Conservation (phyloP, 1,284 basidiomycete genomes). For the Rhodotorula sp. region DNA sequence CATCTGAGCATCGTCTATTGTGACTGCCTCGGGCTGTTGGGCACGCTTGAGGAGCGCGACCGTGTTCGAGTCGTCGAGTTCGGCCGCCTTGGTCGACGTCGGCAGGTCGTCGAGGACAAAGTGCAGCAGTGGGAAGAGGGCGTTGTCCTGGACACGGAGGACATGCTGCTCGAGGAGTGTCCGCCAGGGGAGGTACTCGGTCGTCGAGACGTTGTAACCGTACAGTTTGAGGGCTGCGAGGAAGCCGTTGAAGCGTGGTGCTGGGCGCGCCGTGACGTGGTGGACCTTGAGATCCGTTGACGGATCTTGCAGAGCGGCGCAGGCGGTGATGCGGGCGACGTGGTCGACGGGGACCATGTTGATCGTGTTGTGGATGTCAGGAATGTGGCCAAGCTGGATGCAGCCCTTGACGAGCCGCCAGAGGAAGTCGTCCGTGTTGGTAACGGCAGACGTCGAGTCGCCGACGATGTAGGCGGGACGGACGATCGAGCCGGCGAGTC, state of each 20-base stretch:
- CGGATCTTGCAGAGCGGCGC: constrained; percentile 58
- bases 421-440: constrained; percentile 98
- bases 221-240: constrained; percentile 72
- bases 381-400: constrained; percentile 88
- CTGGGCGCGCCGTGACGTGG: constrained; percentile 83
- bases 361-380: constrained; percentile 96
- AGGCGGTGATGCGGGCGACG: constrained; percentile 77
- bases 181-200: constrained; percentile 91
- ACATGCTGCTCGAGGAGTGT: constrained; percentile 91
- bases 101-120: constrained; percentile 97
- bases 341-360: constrained; percentile 99
- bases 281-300: constrained; percentile 62
- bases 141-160: constrained; percentile 89
- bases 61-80: constrained; percentile 85
- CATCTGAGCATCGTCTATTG: constrained; percentile 74
- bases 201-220: constrained; percentile 73
- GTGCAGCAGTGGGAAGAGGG: constrained; percentile 93
- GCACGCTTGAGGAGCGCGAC: constrained; percentile 60
- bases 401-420: constrained; percentile 98
- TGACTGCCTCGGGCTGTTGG: constrained; percentile 54
- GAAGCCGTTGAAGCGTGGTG: constrained; percentile 86
- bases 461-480: constrained; percentile 96
- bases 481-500: constrained; percentile 82
- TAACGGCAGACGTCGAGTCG: constrained; percentile 83
- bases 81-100: constrained; percentile 90